Conservation (phyloP, 2,329 filamentous ascomycete genomes). For the Alternaria triticina region DNA sequence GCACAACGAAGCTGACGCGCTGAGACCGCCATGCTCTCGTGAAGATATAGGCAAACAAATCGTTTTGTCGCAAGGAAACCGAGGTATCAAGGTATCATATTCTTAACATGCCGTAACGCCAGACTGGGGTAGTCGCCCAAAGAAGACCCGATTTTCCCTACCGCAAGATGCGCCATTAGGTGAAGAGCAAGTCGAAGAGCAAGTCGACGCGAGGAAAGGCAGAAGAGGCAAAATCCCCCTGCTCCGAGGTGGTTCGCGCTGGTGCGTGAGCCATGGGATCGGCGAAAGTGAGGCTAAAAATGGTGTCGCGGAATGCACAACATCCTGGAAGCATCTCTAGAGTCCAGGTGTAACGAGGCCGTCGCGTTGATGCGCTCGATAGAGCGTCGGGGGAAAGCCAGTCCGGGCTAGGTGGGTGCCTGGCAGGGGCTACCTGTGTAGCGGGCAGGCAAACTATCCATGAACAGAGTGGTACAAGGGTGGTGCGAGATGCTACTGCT, state of each 20-base stretch:
- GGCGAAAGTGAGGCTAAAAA: background rate
- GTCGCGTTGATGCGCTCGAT: constrained; percentile 5
- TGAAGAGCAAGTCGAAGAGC: constrained; percentile 7
- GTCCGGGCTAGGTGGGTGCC: constrained; percentile 9
- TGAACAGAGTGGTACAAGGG: constrained; percentile 21
- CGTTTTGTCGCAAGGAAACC: constrained; percentile 11
- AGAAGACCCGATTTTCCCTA: constrained; percentile 13
- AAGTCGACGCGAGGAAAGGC: background rate
- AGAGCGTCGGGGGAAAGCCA: background rate
- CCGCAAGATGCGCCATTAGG: constrained; percentile 13
- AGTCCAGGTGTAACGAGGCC: constrained; percentile 8
- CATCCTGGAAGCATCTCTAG: background rate
- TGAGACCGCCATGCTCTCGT: constrained; percentile 1
- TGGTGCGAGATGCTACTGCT: constrained; percentile 39
- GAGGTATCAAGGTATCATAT: constrained; percentile 25
- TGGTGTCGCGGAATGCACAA: constrained; percentile 10
- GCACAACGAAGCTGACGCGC: background rate
- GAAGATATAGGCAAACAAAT: background rate
- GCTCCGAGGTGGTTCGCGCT: background rate
- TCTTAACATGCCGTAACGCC: constrained; percentile 18
- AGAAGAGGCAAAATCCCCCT: background rate
- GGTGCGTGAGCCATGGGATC: background rate
- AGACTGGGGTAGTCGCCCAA: constrained; percentile 10
- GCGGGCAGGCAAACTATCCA: constrained; percentile 16
- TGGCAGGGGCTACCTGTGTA: constrained; percentile 11